A percentile compares a stretch with the other conserved stretches of the same genome.
phyloP scores from a whole-genome alignment of 495 filamentous ascomycete genomes.

The Aspergillus steynii region DNA sequence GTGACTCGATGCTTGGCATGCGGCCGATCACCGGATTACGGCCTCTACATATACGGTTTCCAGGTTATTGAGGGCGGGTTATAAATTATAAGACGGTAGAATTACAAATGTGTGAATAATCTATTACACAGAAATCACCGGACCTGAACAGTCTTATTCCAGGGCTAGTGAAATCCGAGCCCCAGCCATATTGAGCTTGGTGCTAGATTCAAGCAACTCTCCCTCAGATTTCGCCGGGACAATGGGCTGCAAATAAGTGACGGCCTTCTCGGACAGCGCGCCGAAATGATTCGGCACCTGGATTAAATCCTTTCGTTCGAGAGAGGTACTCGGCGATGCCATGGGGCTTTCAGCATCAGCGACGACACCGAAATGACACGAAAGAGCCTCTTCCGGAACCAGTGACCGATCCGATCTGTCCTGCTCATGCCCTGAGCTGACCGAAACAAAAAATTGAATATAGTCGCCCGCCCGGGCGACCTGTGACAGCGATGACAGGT shows the following conservation, averaged over 20 bases:
- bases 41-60: background rate
- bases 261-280: slow-evolving; percentile 51
- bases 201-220: slow-evolving; percentile 23
- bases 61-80: too few relatives aligned
- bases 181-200: slow-evolving; percentile 46
- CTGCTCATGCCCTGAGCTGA: slow-evolving; percentile 18
- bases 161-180: slow-evolving; percentile 30
- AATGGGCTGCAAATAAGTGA: slow-evolving; percentile 41
- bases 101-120: background rate
- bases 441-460: slow-evolving; percentile 51
- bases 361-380: slow-evolving; percentile 38
- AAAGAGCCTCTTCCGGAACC: slow-evolving; percentile 12
- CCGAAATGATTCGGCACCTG: slow-evolving; percentile 43
- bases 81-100: background rate
- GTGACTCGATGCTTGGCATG: slow-evolving; percentile 34
- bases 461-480: slow-evolving; percentile 48
- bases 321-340: slow-evolving; percentile 9
- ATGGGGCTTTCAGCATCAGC: slow-evolving; percentile 23
- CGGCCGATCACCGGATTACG: slow-evolving; percentile 6
- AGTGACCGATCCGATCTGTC: background rate
- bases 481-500: slow-evolving; percentile 43
- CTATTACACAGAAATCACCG: background rate
- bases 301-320: slow-evolving; percentile 23
- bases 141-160: slow-evolving; percentile 7
- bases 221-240: slow-evolving; percentile 2